Conservation (phyloP, 495 filamentous ascomycete genomes). For the Talaromyces proteolyticus region DNA sequence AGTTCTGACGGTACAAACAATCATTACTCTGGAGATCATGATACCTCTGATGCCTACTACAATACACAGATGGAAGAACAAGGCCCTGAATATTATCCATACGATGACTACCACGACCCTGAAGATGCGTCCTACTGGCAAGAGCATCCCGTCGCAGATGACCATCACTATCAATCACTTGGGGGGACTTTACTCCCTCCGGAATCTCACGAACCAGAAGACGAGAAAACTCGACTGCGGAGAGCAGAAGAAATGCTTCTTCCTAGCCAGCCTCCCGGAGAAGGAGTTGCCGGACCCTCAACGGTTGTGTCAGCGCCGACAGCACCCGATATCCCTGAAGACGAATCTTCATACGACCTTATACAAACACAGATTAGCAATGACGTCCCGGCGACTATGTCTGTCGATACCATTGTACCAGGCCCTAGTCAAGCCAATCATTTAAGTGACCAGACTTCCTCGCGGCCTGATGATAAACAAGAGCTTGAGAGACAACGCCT, state of each 20-base stretch:
- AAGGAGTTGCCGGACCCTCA: constrained; percentile 43
- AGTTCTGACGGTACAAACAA: not conserved
- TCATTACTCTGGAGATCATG: constrained; percentile 2
- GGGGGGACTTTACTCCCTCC: constrained; percentile 45
- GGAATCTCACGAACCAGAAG: constrained; percentile 48
- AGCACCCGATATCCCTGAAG: constrained; percentile 35
- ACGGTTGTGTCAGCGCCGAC: constrained; percentile 22
- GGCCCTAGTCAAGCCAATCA: constrained; percentile 1
- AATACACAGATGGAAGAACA: constrained; percentile 7
- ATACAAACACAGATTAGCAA: constrained; percentile 20
- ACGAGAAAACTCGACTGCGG: constrained; percentile 64
- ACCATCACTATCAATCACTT: constrained; percentile 18
- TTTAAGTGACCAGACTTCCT: constrained; percentile 1
- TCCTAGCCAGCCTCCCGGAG: constrained; percentile 60
- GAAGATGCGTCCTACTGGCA: constrained; percentile 34
- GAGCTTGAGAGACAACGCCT: constrained; percentile 75
- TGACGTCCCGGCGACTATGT: constrained; percentile 25
- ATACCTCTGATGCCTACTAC: not conserved
- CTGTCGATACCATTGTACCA: constrained; percentile 31
- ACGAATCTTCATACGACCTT: constrained; percentile 29
- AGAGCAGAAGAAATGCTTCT: constrained; percentile 63
- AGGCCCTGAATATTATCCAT: constrained; percentile 17
- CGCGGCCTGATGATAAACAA: constrained; percentile 67
- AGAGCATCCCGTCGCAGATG: constrained; percentile 20
- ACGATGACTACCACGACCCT: constrained; percentile 23